phyloP scores from a whole-genome alignment of 2,329 filamentous ascomycete species.

The Byssochlamys sp. region DNA sequence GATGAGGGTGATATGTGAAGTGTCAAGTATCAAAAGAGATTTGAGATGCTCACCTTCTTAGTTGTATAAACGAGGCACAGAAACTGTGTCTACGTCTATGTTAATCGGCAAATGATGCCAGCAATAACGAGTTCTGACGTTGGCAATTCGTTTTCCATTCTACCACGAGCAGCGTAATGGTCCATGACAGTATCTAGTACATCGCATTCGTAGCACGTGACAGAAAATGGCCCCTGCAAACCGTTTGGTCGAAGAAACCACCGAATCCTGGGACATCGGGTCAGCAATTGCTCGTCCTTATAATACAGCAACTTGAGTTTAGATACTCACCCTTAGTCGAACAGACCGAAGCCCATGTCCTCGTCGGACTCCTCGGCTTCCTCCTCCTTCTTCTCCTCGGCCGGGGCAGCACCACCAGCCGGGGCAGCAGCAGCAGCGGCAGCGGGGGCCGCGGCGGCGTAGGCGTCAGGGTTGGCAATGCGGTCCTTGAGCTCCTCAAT shows the following conservation, averaged over 20 bases:
- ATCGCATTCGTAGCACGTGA: constrained; percentile 24
- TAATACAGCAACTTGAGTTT: not conserved
- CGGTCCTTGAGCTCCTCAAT: constrained; percentile 98
- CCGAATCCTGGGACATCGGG: constrained; percentile 51
- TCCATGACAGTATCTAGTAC: constrained; percentile 28
- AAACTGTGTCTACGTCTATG: constrained; percentile 1
- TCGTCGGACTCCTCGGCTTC: constrained; percentile 58
- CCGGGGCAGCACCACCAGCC: constrained; percentile 43
- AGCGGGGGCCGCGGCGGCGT: constrained; percentile 70
- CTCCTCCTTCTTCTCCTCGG: constrained; percentile 49
- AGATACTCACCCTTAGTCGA: constrained; percentile 33
- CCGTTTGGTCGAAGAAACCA: constrained; percentile 62
- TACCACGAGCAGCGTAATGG: constrained; percentile 22
- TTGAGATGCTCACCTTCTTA: constrained; percentile 8
- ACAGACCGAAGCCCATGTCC: not conserved
- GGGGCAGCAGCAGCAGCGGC: constrained; percentile 47
- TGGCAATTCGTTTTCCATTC: constrained; percentile 21
- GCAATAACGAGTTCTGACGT: not conserved
- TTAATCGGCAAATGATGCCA: not conserved
- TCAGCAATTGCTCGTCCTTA: constrained; percentile 32
- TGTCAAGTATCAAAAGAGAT: constrained; percentile 6
- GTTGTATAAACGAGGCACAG: not conserved
- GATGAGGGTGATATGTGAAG: not conserved
- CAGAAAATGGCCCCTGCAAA: constrained; percentile 9
- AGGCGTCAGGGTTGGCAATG: constrained; percentile 96